Percentiles rank a stretch among this genome's conserved stretches.
phyloP scores from a whole-genome alignment of 1,139 yeast species.

The Hanseniaspora sp. region DNA sequence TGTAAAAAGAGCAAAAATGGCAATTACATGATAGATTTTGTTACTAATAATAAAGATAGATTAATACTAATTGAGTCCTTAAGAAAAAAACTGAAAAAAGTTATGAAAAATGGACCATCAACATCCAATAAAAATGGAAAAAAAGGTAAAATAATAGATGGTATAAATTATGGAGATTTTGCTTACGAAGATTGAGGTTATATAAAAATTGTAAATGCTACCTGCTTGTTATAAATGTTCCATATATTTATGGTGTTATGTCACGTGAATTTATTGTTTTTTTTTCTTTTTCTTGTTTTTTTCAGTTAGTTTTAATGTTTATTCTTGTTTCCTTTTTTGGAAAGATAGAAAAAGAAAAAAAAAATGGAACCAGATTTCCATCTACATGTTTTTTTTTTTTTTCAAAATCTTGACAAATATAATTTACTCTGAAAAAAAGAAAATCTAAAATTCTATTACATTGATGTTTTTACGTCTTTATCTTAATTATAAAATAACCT shows the following conservation, averaged over 20 bases:
- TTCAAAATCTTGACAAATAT: no score
- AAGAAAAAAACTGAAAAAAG: constrained; percentile 21
- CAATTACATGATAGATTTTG: constrained; percentile 21
- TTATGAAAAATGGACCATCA: constrained; percentile 12
- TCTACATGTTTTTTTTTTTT: no score
- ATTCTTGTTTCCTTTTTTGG: neutral
- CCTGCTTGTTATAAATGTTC: no score
- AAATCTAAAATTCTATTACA: no score
- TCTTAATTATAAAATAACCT: no score
- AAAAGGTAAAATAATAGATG: constrained; percentile 14
- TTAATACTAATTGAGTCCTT: constrained; percentile 23
- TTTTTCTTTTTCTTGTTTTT: constrained; percentile 13
- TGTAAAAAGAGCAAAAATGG: constrained; percentile 28
- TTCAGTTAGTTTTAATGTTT: neutral
- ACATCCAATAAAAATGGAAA: constrained; percentile 16
- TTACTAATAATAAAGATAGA: constrained; percentile 19
- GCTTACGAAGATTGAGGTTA: neutral
- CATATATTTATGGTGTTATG: neutral
- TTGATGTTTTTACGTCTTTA: no score
- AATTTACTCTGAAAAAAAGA: no score
- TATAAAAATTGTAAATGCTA: no score
- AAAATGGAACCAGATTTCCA: no score
- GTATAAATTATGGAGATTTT: constrained; percentile 3
- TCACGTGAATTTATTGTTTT: neutral
- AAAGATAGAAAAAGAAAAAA: neutral